Conservation (phyloP, 2,329 filamentous ascomycete genomes). For the Aureobasidium uvarum region DNA sequence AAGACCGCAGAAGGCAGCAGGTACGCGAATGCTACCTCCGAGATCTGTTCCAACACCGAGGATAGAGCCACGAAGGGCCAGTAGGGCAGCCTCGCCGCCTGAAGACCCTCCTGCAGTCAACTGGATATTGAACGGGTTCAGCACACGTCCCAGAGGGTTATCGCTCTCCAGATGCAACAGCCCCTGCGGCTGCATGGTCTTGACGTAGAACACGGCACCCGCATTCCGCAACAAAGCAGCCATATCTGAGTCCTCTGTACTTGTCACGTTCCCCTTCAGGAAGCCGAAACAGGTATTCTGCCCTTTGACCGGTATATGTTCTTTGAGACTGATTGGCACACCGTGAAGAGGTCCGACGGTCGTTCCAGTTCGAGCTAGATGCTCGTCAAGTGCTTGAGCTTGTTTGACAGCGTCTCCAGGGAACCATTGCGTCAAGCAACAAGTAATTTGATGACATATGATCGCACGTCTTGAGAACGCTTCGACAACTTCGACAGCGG, state of each 20-base stretch:
- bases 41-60: conserved; percentile 64
- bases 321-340: conserved; percentile 57
- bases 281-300: conserved; percentile 56
- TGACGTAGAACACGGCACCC: conserved; percentile 54
- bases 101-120: conserved; percentile 63
- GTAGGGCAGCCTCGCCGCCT: conserved; percentile 62
- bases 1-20: conserved; percentile 66
- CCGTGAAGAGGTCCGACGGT: conserved; percentile 47
- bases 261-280: conserved; percentile 49
- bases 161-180: conserved; percentile 36
- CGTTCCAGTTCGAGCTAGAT: conserved; percentile 32
- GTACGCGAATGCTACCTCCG: conserved; percentile 67
- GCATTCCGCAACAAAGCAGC: conserved; percentile 39
- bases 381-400: conserved; percentile 32
- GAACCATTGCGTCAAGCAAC: conserved; percentile 55
- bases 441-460: conserved; percentile 45
- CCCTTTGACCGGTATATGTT: conserved; percentile 62
- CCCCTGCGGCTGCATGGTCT: conserved; percentile 54
- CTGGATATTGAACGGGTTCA: conserved; percentile 62
- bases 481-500: conserved; percentile 32
- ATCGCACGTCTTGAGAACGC: conserved; percentile 44
- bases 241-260: conserved; percentile 38
- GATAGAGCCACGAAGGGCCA: conserved; percentile 58
- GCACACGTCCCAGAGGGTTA: conserved; percentile 43
- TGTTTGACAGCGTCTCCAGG: conserved; percentile 43